These are phyloP conservation scores for Inonotus hispidus DNA, from an alignment of 1,284 basidiomycete species.

Conservation along the genomic window DNA sequence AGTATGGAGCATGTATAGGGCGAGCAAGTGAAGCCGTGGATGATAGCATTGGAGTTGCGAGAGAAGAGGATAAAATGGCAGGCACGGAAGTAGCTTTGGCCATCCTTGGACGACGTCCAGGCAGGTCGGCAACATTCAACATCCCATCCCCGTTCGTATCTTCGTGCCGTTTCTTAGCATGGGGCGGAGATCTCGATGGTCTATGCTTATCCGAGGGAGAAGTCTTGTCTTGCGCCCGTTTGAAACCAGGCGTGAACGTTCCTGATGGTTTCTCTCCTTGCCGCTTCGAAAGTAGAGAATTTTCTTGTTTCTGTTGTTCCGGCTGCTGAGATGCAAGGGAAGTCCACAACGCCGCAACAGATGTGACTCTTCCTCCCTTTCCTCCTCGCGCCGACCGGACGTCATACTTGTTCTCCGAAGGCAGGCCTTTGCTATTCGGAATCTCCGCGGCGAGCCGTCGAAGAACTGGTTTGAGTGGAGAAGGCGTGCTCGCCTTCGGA, in stretches of 20 bases:
- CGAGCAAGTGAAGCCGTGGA: conserved; percentile 68
- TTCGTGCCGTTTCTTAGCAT: conserved; percentile 18
- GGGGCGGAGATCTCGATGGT: conserved; percentile 8
- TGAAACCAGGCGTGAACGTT: background rate
- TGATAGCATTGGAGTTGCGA: conserved; percentile 63
- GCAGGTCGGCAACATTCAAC: conserved; percentile 22
- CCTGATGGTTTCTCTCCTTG: conserved; percentile 11
- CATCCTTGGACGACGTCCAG: conserved; percentile 29
- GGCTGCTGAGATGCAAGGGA: conserved; percentile 29
- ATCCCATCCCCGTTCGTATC: background rate
- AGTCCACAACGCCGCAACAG: conserved; percentile 72
- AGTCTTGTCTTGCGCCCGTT: conserved; percentile 6
- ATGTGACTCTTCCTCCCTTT: conserved; percentile 66
- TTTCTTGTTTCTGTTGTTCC: background rate
- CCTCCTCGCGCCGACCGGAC: conserved; percentile 74
- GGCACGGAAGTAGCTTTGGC: conserved; percentile 57
- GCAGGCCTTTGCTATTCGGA: conserved; percentile 29
- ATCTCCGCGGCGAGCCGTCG: conserved; percentile 17
- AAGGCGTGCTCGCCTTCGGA: background rate
- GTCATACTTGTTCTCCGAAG: conserved; percentile 61
- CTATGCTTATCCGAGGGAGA: conserved; percentile 7
- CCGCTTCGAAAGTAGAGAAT: background rate
- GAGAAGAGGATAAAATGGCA: conserved; percentile 60
- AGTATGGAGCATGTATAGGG: conserved; percentile 26
- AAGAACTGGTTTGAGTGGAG: conserved; percentile 18